Evolutionary conservation across 306 rosid species (phyloP), one percentile per base, ranked within the genome.

Genomic region (Alnus rubra): DNA sequence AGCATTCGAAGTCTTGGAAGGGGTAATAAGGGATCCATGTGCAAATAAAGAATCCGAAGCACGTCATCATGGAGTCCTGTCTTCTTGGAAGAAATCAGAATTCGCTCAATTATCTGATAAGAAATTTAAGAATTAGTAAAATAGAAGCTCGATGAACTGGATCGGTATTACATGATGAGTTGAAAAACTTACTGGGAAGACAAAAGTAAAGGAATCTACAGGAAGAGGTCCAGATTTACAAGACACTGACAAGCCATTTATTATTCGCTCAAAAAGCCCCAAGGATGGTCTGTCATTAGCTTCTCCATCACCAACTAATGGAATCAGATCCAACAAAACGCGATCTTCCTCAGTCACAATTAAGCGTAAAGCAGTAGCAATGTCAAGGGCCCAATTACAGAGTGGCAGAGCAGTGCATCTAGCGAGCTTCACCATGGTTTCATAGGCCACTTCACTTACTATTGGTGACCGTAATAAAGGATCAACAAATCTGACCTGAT

Each of bases 201-300:
- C 88, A 81, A 91, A 93, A 45, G 96, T 86, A 81, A 95, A 95
- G n/a, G 99, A 90, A 88, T 95, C 99, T 14, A 95, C 92, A 75
- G 99, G 98, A 79, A 95, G 94, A 56, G 99, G 89, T 69, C 99
- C 99, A 4, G 86, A 90, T 91, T 88, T 93, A 84, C 98, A 95
- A 71, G 99, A 90, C 58, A 76, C 76, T 74, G 99, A 90, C 62
- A 95, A 83, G 76, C 96, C 99, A 78, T 84, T 83, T 48, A 90
- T 76, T 59, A 93, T 86, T 74, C 96, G 90, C 71, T 93, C 97
- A 81, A 95, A 92, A 67, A 95, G 92, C 75, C 97, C 86, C 48
- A 69, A 23, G 70, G 79, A 80, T 49, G 92, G 87, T 63, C 64
- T 89, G 81, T 79, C 89, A 52, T 82, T 85, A 18, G 87, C 83